Evolutionary conservation across 345 rosid genomes (phyloP), one percentile per base, ranked within the genome.

Genomic region (Aquilaria yunnanensis): DNA sequence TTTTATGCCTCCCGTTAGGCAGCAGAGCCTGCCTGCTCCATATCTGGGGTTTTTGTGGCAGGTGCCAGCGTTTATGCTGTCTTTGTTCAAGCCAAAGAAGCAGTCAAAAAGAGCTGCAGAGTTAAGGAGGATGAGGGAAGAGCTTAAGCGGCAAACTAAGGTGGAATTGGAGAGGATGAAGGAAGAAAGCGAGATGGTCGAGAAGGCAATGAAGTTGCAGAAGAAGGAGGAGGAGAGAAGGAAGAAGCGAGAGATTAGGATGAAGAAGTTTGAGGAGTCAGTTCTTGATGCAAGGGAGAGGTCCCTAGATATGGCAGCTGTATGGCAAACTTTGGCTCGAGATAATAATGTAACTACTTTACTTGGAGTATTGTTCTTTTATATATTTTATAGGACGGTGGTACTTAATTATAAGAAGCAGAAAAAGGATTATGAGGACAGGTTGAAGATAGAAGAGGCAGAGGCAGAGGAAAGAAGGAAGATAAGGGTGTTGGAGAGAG

Each of bases 391-490:
- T 67, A 81, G 68, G 64, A 87, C 89, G 0, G 96, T 89, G 67
- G 96, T 92, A 71, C 80, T 92, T 14, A 89, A 72, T 69, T 92
- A 89, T 74, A 79, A 80, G 73, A 89, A 68, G 77, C 98, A 89
- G 75, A 84, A 83, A 80, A 92, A 87, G 80, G 98, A 92, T 76
- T 92, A 89, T 56, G 96, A 89, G 54, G 98, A 89, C 32, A 81
- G 98, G 79, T 68, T 87, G 78, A 92, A 92, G 82, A 89, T 92
- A 32, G 96, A 89, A 83, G 83, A 85, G 83, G 96, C 95, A 0
- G 98, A 89, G 69, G 95, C 90, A 14, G 98, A 92, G 51, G 98
- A 92, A 85, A 87, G 83, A 75, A 92, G 66, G 77, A 89, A 87
- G 71, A 85, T 88, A 92, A 82, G 78, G 74, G 83, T 86, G 75